A percentile compares a stretch with the other conserved stretches of the same genome.
These are phyloP conservation scores for Hanseniaspora lindneri DNA, from an alignment of 805 yeast species.

Conservation along the genomic window DNA sequence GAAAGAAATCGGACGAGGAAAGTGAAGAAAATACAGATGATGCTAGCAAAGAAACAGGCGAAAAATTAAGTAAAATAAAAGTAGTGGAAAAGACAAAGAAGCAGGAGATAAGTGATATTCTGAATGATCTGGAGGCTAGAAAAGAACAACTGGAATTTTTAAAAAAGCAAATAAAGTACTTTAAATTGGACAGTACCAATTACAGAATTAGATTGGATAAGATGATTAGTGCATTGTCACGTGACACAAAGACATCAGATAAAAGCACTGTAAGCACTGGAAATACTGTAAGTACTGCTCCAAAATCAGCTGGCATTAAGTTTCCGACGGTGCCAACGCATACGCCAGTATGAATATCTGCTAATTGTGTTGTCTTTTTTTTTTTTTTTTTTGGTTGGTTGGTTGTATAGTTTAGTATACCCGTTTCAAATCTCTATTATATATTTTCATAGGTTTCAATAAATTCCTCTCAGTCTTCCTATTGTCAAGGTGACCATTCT, in stretches of 20 bases:
- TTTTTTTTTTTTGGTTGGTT: neutral
- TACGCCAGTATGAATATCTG: too few species aligned
- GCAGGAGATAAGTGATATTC: slow-evolving; percentile 1
- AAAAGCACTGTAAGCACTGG: too few species aligned
- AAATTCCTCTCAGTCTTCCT: neutral
- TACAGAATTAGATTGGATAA: slow-evolving; percentile 1
- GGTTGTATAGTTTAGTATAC: neutral
- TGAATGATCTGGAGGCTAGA: slow-evolving; percentile 4
- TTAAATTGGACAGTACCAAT: neutral
- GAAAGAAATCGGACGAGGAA: neutral
- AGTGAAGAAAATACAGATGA: neutral
- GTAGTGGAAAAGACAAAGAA: slow-evolving; percentile 5
- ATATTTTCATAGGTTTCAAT: neutral
- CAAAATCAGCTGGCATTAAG: too few species aligned
- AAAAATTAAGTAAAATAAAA: too few species aligned
- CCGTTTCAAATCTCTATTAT: neutral
- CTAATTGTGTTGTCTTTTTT: neutral
- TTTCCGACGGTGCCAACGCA: too few species aligned
- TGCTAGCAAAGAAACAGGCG: neutral
- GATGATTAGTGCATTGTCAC: neutral
- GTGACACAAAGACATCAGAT: too few species aligned
- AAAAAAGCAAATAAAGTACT: neutral
- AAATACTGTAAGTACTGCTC: too few species aligned
- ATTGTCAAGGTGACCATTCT: neutral
- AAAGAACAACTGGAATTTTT: slow-evolving; percentile 1